Evolutionary conservation across 2,329 filamentous ascomycete species (phyloP).

Genomic region (Botryotinia convoluta): DNA sequence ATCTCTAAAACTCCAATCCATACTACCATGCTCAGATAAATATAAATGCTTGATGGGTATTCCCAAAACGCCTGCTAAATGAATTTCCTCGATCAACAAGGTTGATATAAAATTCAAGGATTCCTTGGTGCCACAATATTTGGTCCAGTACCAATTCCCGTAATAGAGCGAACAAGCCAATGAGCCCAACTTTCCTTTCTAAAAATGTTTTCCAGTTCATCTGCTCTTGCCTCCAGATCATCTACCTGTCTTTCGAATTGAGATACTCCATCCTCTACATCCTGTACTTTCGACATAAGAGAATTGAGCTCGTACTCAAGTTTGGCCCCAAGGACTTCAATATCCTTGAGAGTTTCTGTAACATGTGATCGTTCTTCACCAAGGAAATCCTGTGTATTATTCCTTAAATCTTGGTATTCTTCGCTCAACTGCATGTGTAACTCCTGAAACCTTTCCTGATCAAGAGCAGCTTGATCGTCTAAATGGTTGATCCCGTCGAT

Average conservation of each 20-base stretch:
- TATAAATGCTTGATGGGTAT: conserved; percentile 22
- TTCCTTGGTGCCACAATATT: conserved; percentile 29
- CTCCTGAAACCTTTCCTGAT: conserved; percentile 62
- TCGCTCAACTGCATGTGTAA: conserved; percentile 71
- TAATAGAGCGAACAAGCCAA: conserved; percentile 38
- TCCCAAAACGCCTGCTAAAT: conserved; percentile 21
- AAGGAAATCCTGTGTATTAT: conserved; percentile 66
- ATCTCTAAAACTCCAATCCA: conserved; percentile 21
- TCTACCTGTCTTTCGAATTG: conserved; percentile 78
- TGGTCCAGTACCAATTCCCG: conserved; percentile 37
- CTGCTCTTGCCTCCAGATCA: conserved; percentile 64
- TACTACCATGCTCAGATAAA: conserved; percentile 21
- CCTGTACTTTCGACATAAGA: conserved; percentile 75
- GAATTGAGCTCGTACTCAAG: conserved; percentile 88
- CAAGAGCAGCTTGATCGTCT: conserved; percentile 59
- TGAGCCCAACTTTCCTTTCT: conserved; percentile 38
- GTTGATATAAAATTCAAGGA: conserved; percentile 4
- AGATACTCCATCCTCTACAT: conserved; percentile 78
- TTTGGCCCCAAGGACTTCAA: conserved; percentile 78
- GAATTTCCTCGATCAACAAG: neutral
- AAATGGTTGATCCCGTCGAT: conserved; percentile 56
- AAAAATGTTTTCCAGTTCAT: conserved; percentile 53
- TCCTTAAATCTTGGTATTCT: conserved; percentile 64
- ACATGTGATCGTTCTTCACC: conserved; percentile 66
- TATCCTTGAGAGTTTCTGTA: conserved; percentile 69